These are phyloP conservation scores for Salvia splendens DNA, from an alignment of 257 asterid genomes.

Conservation along the genomic window DNA sequence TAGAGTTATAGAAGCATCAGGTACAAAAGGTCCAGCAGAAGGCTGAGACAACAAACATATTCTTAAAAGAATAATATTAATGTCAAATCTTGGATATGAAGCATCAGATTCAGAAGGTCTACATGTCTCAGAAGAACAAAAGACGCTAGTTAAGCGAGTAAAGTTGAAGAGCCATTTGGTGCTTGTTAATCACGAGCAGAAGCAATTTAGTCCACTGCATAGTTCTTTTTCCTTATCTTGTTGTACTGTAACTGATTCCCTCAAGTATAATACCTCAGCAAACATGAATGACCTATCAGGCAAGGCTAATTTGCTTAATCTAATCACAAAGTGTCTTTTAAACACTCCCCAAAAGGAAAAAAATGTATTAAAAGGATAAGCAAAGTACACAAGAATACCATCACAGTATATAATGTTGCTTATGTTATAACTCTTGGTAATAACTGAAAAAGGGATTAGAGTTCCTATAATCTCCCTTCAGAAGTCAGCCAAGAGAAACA, in stretches of 20 bases:
- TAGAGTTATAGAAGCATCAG: constrained; percentile 22
- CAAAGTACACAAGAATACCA: too few relatives aligned
- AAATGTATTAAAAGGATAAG: not conserved
- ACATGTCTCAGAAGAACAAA: not conserved
- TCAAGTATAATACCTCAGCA: not conserved
- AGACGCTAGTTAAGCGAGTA: not conserved
- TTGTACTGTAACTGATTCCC: not conserved
- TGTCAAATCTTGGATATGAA: not conserved
- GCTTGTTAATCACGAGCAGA: constrained; percentile 7
- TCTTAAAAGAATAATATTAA: constrained; percentile 2
- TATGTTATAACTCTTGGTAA: not conserved
- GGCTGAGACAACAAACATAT: constrained; percentile 8
- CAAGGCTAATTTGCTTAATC: not conserved
- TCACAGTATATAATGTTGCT: too few relatives aligned
- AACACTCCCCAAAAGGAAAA: not conserved
- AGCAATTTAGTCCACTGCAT: not conserved
- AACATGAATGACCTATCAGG: not conserved
- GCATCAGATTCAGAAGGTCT: not conserved
- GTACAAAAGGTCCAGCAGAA: constrained; percentile 2
- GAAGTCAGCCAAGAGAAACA: not conserved
- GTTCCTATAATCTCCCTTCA: not conserved
- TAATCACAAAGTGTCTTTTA: not conserved
- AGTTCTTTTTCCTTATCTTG: constrained; percentile 1
- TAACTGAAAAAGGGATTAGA: not conserved
- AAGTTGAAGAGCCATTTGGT: constrained; percentile 9